Percentiles rank a stretch among this genome's conserved stretches.
phyloP scores from a whole-genome alignment of 352 stramenopile genomes.

The Phytophthora pistaciae region DNA sequence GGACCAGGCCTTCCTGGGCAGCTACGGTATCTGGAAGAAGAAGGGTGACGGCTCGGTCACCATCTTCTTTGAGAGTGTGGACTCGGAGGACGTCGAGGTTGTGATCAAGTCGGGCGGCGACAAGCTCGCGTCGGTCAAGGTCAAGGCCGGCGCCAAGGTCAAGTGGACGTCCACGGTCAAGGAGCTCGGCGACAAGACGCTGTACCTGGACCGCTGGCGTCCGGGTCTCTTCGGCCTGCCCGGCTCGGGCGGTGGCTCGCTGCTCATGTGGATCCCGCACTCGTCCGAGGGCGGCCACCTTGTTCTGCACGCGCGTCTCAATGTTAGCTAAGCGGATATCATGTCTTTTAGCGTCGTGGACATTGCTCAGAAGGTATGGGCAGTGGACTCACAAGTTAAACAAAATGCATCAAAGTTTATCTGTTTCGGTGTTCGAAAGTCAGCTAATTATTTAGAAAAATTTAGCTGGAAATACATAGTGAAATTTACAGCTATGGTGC shows the following conservation, averaged over 20 bases:
- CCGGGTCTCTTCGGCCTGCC: conserved; percentile 26
- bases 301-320: conserved; percentile 33
- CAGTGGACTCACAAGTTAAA: conserved; percentile 25
- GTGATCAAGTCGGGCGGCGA: conserved; percentile 41
- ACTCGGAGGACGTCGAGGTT: conserved; percentile 27
- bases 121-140: conserved; percentile 27
- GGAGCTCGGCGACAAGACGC: conserved; percentile 36
- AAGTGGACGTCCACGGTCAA: conserved; percentile 32
- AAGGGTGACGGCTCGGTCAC: conserved; percentile 39
- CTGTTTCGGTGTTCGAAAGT: background rate
- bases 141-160: conserved; percentile 20
- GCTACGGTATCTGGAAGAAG: conserved; percentile 54
- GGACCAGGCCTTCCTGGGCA: conserved; percentile 50
- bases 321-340: conserved; percentile 36
- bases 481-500: conserved; percentile 17
- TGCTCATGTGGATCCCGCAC: conserved; percentile 34
- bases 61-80: conserved; percentile 35
- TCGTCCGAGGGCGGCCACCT: conserved; percentile 38
- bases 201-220: conserved; percentile 42
- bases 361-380: conserved; percentile 31
- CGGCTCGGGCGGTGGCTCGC: conserved; percentile 28
- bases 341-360: conserved; percentile 34
- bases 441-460: background rate
- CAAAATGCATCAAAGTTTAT: conserved; percentile 38
- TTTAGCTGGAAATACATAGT: background rate